Base-by-base conservation (phyloP, 192 early-diverging fungal species). In the Coemansia sp. region DNA sequence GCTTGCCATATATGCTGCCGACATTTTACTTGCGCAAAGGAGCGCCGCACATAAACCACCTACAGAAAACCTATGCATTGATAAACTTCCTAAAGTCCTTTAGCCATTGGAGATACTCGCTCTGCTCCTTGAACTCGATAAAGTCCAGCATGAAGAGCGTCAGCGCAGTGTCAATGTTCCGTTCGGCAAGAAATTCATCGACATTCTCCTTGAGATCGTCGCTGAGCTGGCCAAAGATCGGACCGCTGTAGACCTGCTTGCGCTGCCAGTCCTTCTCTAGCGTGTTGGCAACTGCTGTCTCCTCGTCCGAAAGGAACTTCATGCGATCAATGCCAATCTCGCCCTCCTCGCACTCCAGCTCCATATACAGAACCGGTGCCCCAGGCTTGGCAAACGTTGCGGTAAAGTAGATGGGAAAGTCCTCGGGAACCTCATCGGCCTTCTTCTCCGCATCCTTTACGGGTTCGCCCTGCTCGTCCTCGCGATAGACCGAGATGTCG, bases 121-220 rank as follows among this genome's bases (percentile, higher is more conserved):
- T 80, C 85, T 96, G 94, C 86, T 98, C 96, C 89, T 97, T 98
- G 85, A 86, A 87, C 85, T 95, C 93, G 65, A 95, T 87, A 82
- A 92, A 98, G 70, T 86, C 87, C 59, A 92, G 89, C 56, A 98
- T 87, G 75, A 97, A 96, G 72, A 89, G 84, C 38, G 93, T 89
- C 45, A 96, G 79, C 4, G 85, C 86, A n/a, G 88, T 85, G 69
- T 94, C 89, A 59, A 98, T 89, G 48, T 92, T 91, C 67, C 94
- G 93, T 81, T 96, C 97, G 54, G 91, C 90, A 63, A 99, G 84
- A 80, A 87, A 94, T 61, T 82, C 82, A 68, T 91, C 89, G 70
- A 92, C 86, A 44, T 85, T 66, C 26, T 79, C 77, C 87, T 92
- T 89, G 50, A 92, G 83, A 42, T 87, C 79, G 66, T 93, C 93